A percentile compares a stretch with the other conserved stretches of the same genome.
Evolutionary conservation across 768 basidiomycete genomes (phyloP).

Genomic region (Jaapia argillacea): DNA sequence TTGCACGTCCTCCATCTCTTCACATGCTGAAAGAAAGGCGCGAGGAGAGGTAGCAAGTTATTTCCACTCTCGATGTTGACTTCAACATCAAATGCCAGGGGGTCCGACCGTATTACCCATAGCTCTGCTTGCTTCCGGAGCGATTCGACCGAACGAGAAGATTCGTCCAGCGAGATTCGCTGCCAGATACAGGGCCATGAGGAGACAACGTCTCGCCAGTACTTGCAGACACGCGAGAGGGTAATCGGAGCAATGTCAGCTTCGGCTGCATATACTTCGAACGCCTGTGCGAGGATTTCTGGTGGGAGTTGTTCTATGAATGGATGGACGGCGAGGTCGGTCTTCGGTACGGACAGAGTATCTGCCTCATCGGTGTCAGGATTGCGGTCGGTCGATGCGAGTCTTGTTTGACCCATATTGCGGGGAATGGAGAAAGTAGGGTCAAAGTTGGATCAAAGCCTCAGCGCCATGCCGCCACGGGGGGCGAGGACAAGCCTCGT

Average conservation of each 20-base stretch:
- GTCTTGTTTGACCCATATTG: too few relatives aligned
- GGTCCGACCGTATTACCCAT: conserved; percentile 44
- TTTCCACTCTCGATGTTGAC: conserved; percentile 38
- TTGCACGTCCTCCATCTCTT: conserved; percentile 47
- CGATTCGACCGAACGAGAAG: conserved; percentile 20
- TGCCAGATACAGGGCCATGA: conserved; percentile 55
- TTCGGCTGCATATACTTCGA: conserved; percentile 29
- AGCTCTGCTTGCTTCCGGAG: conserved; percentile 38
- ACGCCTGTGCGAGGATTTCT: conserved; percentile 57
- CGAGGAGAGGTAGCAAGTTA: conserved; percentile 49
- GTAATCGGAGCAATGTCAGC: conserved; percentile 38
- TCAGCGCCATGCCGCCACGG: too few relatives aligned
- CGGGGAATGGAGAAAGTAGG: too few relatives aligned
- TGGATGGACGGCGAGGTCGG: too few relatives aligned
- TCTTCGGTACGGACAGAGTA: too few relatives aligned
- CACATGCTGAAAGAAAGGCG: conserved; percentile 46
- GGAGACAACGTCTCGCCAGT: conserved; percentile 47
- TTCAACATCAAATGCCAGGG: conserved; percentile 45
- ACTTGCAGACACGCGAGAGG: conserved; percentile 42
- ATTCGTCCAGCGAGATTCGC: conserved; percentile 39
- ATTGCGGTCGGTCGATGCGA: too few relatives aligned
- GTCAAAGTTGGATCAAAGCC: too few relatives aligned
- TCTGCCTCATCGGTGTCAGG: too few relatives aligned
- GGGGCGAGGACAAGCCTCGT: too few relatives aligned
- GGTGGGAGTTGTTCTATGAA: conserved; percentile 34